These are phyloP conservation scores for Erodium chrysanthum DNA, from an alignment of 441 rosid species.

Conservation along the genomic window DNA sequence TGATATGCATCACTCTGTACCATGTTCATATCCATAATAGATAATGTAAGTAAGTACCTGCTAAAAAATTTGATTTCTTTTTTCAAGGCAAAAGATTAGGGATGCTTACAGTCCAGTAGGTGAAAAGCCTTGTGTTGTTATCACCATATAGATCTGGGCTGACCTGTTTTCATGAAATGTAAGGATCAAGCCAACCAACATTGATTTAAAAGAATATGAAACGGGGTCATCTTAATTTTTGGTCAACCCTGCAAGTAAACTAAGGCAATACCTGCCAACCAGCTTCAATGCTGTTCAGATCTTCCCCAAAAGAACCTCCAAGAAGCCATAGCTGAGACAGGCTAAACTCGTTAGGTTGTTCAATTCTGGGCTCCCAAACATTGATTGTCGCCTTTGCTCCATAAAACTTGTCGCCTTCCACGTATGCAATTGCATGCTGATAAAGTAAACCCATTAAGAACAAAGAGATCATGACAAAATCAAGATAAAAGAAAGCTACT, in stretches of 20 bases:
- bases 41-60: background rate
- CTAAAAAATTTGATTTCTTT: slow-evolving; percentile 27
- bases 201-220: background rate
- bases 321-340: slow-evolving; percentile 92
- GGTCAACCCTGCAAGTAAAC: background rate
- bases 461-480: background rate
- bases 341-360: slow-evolving; percentile 89
- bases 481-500: slow-evolving; percentile 3
- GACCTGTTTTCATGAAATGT: slow-evolving; percentile 42
- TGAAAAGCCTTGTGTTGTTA: slow-evolving; percentile 96
- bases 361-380: slow-evolving; percentile 95
- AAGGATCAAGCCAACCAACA: slow-evolving; percentile 7
- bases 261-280: slow-evolving; percentile 78
- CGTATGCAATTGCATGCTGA: slow-evolving; percentile 94
- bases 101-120: slow-evolving; percentile 91
- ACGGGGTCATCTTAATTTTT: background rate
- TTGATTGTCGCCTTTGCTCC: slow-evolving; percentile 95
- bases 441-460: background rate
- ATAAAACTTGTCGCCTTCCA: slow-evolving; percentile 75
- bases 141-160: slow-evolving; percentile 98
- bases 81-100: slow-evolving; percentile 56
- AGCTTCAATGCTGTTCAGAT: slow-evolving; percentile 97
- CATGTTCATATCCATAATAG: slow-evolving; percentile 8
- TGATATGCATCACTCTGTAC: slow-evolving; percentile 95
- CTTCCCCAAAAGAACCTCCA: slow-evolving; percentile 98